Conservation (phyloP, 148 eudicot genomes). For the Drosera capensis region DNA sequence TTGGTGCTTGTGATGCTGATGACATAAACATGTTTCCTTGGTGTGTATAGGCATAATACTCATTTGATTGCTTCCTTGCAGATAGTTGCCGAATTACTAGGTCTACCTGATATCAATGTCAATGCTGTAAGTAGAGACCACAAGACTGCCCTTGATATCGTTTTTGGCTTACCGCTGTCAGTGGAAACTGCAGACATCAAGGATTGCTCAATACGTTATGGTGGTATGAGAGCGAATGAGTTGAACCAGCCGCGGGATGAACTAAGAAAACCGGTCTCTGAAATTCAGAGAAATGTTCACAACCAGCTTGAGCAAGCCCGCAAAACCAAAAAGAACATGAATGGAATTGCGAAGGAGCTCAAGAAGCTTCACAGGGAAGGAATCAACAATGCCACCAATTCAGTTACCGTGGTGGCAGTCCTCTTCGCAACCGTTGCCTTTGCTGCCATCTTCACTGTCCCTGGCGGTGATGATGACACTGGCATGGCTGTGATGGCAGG, state of each 20-base stretch:
- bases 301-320: conserved; percentile 66
- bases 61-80: conserved; percentile 15
- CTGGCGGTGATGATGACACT: conserved; percentile 43
- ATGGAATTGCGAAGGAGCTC: conserved; percentile 74
- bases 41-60: not conserved
- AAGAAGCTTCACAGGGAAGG: conserved; percentile 80
- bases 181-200: conserved; percentile 64
- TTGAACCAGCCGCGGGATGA: conserved; percentile 84
- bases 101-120: conserved; percentile 53
- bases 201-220: conserved; percentile 26
- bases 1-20: no score
- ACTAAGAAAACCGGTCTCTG: conserved; percentile 67
- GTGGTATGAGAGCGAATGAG: conserved; percentile 72
- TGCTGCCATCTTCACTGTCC: conserved; percentile 83
- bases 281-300: conserved; percentile 75
- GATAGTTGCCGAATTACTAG: conserved; percentile 59
- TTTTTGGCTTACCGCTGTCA: conserved; percentile 56
- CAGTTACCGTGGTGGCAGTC: conserved; percentile 78
- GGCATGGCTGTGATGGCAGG: conserved; percentile 60
- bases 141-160: conserved; percentile 78
- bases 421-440: conserved; percentile 89
- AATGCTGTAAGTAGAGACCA: conserved; percentile 63
- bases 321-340: conserved; percentile 52
- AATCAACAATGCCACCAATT: conserved; percentile 81
- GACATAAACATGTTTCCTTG: no score